phyloP scores from a whole-genome alignment of 2,329 filamentous ascomycete species.

The Arthroderma uncinatum region DNA sequence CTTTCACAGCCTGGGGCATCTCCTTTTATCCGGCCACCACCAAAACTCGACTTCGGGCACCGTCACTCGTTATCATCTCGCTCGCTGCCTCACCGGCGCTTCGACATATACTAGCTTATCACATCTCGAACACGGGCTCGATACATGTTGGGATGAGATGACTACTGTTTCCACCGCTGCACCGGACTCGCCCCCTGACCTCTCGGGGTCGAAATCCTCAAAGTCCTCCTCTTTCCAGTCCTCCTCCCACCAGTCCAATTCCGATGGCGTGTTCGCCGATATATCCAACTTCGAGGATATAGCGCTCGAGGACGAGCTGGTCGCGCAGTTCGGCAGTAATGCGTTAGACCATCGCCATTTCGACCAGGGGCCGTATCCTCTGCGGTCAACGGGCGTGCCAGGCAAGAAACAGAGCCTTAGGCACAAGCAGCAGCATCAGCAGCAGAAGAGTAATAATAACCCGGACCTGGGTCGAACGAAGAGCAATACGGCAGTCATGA shows the following conservation, averaged over 20 bases:
- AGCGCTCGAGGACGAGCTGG: slow-evolving; percentile 61
- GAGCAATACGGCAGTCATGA: slow-evolving; percentile 4
- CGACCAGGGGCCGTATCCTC: slow-evolving; percentile 18
- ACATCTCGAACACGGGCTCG: too few species aligned
- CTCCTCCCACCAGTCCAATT: slow-evolving; percentile 59
- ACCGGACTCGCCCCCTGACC: slow-evolving; percentile 62
- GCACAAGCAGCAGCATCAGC: background rate
- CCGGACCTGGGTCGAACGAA: background rate
- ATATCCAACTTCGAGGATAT: slow-evolving; percentile 87
- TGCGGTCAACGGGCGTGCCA: background rate
- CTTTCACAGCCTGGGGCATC: slow-evolving; percentile 2
- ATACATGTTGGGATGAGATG: slow-evolving; percentile 24
- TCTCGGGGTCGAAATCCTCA: slow-evolving; percentile 77
- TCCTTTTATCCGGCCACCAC: background rate
- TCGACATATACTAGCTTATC: too few species aligned
- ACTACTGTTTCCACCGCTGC: slow-evolving; percentile 35
- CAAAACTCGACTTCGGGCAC: too few species aligned
- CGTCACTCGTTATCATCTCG: background rate
- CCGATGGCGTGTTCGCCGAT: slow-evolving; percentile 56
- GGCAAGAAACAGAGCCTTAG: background rate
- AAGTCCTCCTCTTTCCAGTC: slow-evolving; percentile 84
- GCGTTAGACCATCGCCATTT: slow-evolving; percentile 20
- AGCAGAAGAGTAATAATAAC: background rate
- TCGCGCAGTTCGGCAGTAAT: slow-evolving; percentile 9
- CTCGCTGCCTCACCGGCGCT: too few species aligned